A percentile compares a stretch with the other conserved stretches of the same genome.
These are phyloP conservation scores for Populus euphratica DNA, from an alignment of 345 rosid genomes.

Conservation along the genomic window DNA sequence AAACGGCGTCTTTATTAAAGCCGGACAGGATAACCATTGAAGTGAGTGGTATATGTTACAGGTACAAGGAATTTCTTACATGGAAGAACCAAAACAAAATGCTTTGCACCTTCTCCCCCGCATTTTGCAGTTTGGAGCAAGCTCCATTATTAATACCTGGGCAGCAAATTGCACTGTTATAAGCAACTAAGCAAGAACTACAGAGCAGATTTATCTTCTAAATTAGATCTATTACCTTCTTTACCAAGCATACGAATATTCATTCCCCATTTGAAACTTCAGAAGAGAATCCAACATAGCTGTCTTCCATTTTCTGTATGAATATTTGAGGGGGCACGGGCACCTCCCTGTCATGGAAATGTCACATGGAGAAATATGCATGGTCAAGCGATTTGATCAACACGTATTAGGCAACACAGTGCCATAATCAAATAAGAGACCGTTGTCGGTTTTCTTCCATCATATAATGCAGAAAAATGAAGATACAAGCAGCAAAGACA, in stretches of 20 bases:
- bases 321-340: slow-evolving; percentile 50
- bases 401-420: neutral
- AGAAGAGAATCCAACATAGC: slow-evolving; percentile 7
- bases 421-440: neutral
- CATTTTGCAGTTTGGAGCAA: neutral
- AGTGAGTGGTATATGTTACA: too few species aligned
- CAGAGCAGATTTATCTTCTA: neutral
- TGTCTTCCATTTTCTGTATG: slow-evolving; percentile 36
- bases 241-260: neutral
- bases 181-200: neutral
- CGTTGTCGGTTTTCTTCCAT: neutral
- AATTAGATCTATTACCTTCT: neutral
- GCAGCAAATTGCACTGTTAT: neutral
- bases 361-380: neutral
- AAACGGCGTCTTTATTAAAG: neutral
- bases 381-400: neutral
- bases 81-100: neutral
- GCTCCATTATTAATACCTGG: neutral
- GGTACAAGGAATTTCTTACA: too few species aligned
- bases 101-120: neutral
- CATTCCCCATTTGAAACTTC: slow-evolving; percentile 7
- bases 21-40: neutral
- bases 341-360: slow-evolving; percentile 49
- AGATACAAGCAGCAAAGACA: neutral
- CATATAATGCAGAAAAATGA: neutral